These are phyloP conservation scores for Coemansia sp. DNA, from an alignment of 192 early-diverging fungal species.

Conservation along the genomic window DNA sequence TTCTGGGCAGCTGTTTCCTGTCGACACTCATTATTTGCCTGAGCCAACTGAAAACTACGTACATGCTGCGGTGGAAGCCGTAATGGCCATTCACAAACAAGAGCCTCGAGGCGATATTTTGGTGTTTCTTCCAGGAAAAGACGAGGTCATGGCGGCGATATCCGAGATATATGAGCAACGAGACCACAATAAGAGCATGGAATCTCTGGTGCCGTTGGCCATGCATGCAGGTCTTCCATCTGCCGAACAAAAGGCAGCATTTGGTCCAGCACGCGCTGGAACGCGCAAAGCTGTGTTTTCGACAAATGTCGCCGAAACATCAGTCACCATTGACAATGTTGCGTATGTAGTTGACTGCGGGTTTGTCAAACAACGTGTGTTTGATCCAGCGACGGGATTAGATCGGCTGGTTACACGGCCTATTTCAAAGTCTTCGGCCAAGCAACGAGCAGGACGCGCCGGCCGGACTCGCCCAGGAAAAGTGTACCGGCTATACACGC, in stretches of 20 bases:
- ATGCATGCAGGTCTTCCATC: conserved; percentile 84
- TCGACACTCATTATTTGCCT: conserved; percentile 93
- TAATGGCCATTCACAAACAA: conserved; percentile 87
- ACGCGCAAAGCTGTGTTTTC: conserved; percentile 88
- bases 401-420: conserved; percentile 86
- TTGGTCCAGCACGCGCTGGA: conserved; percentile 79
- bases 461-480: conserved; percentile 92
- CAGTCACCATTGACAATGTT: conserved; percentile 93
- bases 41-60: conserved; percentile 92
- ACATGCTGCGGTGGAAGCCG: conserved; percentile 80
- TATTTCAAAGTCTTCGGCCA: conserved; percentile 86
- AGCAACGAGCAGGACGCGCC: conserved; percentile 89
- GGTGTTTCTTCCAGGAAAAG: conserved; percentile 91
- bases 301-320: conserved; percentile 97
- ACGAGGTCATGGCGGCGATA: conserved; percentile 81
- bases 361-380: conserved; percentile 88
- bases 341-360: conserved; percentile 95
- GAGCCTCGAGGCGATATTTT: conserved; percentile 94
- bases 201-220: conserved; percentile 75
- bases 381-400: conserved; percentile 87
- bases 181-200: conserved; percentile 50
- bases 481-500: conserved; percentile 91
- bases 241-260: conserved; percentile 87
- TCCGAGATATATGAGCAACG: conserved; percentile 63
- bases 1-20: conserved; percentile 91